Base-by-base conservation (phyloP, 2,329 filamentous ascomycete genomes). In the Acrocalymma vagum region DNA sequence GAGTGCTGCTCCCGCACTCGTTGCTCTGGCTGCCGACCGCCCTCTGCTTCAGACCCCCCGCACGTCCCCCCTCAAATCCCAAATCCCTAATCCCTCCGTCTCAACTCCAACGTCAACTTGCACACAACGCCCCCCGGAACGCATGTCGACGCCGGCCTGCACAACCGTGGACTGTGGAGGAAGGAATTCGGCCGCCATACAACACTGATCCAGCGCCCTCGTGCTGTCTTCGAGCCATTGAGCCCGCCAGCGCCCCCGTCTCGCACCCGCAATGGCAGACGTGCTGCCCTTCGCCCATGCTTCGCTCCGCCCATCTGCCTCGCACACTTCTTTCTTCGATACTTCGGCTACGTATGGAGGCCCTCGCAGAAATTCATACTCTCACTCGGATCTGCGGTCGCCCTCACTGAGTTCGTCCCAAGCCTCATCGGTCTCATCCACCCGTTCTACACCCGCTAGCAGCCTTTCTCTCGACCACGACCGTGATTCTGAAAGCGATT, bases 391-490 rank as follows among this genome's bases (percentile, higher is more conserved):
- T 48, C 60, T 72, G 52, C 65, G 53, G 50, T 53, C 66, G 18
- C 56, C 54, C 41, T 65, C 68, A 17, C 48, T 66, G 36, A 53
- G 58, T 22, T 56, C 59, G 23, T 55, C 61, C 35, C n/a, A n/a
- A n/a, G 65, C 70, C 29, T 70, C 69, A 18, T 62, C 63, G 34
- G 78, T 60, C 40, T 77, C 78, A 4, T 85, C 84, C 2, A 81
- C 78, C 61, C 75, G 77, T 16, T 86, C 85, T 2, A 87, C 84
- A 3, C 80, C 84, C 4, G 78, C 80, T 13, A 85, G 82, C 55
- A 86, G 80, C 53, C 69, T 85, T 38, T 87, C 84, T 9, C 70
- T 87, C 38, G 78, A 81, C 38, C 81, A 78, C 30, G 79, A 81
- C 43, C 79, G 74, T 56, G 80, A 83, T 43, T 63, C 63, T 40